These are phyloP conservation scores for Colletotrichum caudatum DNA, from an alignment of 2,329 filamentous ascomycete genomes.

Conservation along the genomic window DNA sequence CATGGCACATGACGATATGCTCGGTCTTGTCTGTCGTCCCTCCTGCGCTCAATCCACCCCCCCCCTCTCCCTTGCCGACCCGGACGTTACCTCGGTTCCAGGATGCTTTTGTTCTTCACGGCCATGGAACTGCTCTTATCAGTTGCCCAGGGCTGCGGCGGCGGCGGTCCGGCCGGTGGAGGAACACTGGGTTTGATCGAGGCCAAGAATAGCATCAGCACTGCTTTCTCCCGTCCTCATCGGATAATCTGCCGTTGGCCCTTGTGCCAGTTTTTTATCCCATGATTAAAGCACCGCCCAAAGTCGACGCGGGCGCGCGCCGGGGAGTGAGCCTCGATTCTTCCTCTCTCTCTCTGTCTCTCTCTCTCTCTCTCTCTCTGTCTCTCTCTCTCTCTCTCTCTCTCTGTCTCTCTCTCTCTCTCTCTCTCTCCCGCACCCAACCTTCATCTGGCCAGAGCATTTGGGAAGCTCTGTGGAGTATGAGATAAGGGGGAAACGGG, in stretches of 20 bases:
- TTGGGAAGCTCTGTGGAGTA: constrained; percentile 18
- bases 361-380: neutral
- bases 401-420: neutral
- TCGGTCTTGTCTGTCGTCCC: constrained; percentile 20
- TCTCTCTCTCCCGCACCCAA: constrained; percentile 2
- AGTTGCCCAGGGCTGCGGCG: constrained; percentile 4
- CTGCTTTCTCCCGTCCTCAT: constrained; percentile 17
- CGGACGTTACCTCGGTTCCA: constrained; percentile 3
- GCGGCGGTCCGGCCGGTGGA: neutral
- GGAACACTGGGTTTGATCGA: neutral
- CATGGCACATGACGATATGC: neutral
- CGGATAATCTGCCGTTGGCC: constrained; percentile 27
- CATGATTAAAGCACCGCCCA: constrained; percentile 20
- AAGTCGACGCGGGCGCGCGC: constrained; percentile 12
- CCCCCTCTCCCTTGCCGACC: neutral
- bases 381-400: neutral
- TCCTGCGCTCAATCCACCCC: constrained; percentile 31
- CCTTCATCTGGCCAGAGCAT: constrained; percentile 9
- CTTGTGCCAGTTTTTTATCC: constrained; percentile 33
- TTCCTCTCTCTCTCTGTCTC: no score
- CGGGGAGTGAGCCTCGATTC: neutral
- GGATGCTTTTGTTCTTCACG: neutral
- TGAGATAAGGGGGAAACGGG: neutral
- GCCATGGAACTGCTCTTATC: neutral
- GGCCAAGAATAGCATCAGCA: constrained; percentile 34